Evolutionary conservation across 257 asterid genomes (phyloP), one percentile per base, ranked within the genome.

Genomic region (Solanum sitiens): DNA sequence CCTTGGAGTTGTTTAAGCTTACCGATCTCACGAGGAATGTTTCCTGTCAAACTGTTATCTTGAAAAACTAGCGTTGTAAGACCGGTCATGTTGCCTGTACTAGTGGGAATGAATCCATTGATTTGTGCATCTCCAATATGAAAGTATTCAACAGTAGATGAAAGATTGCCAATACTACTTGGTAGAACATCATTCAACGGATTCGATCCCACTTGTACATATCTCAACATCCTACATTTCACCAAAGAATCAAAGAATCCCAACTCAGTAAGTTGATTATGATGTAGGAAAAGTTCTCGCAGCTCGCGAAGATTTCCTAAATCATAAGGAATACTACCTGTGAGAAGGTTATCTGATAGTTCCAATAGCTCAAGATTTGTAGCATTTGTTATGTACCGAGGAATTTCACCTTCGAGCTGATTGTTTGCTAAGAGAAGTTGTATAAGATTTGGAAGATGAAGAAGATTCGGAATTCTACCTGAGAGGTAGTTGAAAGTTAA

Each of bases 271-370:
- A 91, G 90, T 40, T 16, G 84, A 67, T 90, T 91, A 12, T 35
- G 70, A 18, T 30, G 90, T 16, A 91, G 86, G 63, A 86, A 86
- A 4, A 90, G 86, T 63, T 63, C 80, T 74, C 10, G 68, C 56
- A 91, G 87, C 18, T 84, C 73, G 79, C 86, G 87, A 32, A 90
- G 83, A 89, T 87, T 88, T n/a, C 92, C 92, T 35, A 91, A 67
- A 71, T 87, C 74, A 72, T 84, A 74, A 47, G 92, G 93, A 79
- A 90, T 87, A 1, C 63, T 15, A 4, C 92, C 93, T 1, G 72
- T 56, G 80, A 91, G 90, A 23, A 32, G 59, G 86, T 90, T 91
- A 35, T 45, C 73, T 42, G 88, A 82, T 42, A 91, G 63, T 2
- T 84, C 91, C 6, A 91, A 88, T 44, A 65, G 74, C 35, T 74